Percentiles rank a stretch among this genome's conserved stretches.
Evolutionary conservation across 2,329 filamentous ascomycete genomes (phyloP).

Genomic region (Atkinsonella hypoxylon): DNA sequence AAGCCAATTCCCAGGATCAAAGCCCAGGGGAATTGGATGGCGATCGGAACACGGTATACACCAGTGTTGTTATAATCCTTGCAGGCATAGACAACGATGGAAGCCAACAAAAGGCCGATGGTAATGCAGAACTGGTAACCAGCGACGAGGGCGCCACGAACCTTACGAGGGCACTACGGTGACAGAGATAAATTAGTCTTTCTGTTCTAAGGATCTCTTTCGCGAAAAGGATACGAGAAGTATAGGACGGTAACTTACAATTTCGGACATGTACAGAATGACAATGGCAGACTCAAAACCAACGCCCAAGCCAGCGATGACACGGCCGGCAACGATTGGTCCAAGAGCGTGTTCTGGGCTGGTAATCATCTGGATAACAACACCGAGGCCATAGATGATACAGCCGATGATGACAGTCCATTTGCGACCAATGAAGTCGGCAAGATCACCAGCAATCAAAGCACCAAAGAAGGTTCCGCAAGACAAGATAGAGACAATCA

Average conservation of each 20-base stretch:
- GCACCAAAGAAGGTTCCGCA: conserved; percentile 69
- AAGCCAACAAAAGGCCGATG: conserved; percentile 63
- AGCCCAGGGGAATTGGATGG: conserved; percentile 70
- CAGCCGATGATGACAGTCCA: conserved; percentile 63
- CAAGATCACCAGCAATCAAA: conserved; percentile 63
- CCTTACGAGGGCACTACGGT: conserved; percentile 47
- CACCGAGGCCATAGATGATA: conserved; percentile 56
- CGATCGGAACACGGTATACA: conserved; percentile 72
- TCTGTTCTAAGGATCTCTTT: background rate
- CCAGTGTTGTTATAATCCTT: conserved; percentile 48
- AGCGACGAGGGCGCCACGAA: conserved; percentile 66
- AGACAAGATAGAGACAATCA: conserved; percentile 67
- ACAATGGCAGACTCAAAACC: conserved; percentile 72
- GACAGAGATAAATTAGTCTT: background rate
- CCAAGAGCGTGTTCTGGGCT: conserved; percentile 36
- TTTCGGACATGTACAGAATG: conserved; percentile 82
- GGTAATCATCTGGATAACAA: conserved; percentile 52
- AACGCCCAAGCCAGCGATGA: conserved; percentile 66
- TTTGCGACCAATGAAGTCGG: conserved; percentile 64
- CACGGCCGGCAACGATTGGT: conserved; percentile 59
- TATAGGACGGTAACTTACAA: conserved; percentile 30
- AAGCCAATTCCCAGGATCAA: conserved; percentile 62
- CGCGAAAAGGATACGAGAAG: background rate
- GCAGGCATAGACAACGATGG: conserved; percentile 62
- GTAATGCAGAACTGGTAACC: conserved; percentile 80